Conservation (phyloP, 768 basidiomycete species). For the Macrolepiota fuliginosa region DNA sequence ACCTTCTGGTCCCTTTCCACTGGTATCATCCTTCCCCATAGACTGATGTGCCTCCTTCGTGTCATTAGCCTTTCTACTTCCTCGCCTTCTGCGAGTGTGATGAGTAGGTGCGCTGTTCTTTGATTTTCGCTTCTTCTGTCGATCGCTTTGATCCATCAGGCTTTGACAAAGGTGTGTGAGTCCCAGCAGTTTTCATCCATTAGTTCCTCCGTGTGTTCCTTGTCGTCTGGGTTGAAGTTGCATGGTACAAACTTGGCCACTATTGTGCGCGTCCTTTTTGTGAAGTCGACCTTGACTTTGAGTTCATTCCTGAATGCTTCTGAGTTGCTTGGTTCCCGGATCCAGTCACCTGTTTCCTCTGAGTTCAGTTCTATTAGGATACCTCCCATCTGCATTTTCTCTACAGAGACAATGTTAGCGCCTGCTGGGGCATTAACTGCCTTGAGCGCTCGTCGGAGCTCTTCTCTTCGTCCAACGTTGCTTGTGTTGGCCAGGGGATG, state of each 20-base stretch:
- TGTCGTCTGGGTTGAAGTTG: background rate
- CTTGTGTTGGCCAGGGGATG: background rate
- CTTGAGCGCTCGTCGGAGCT: background rate
- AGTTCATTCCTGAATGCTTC: background rate
- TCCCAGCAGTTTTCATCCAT: slow-evolving; percentile 2
- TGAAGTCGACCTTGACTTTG: background rate
- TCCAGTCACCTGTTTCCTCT: background rate
- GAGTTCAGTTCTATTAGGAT: background rate
- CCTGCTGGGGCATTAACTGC: background rate
- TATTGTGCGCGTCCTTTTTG: background rate
- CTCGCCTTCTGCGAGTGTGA: background rate
- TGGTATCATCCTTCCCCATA: background rate
- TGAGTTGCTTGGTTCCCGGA: background rate
- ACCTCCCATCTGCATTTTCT: background rate
- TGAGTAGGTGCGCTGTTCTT: background rate
- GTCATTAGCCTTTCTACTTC: background rate
- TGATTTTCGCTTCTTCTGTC: background rate
- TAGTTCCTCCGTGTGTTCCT: background rate
- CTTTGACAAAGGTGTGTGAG: background rate
- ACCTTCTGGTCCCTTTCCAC: background rate
- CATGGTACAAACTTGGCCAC: background rate
- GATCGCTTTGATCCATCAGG: background rate
- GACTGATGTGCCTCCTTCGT: background rate
- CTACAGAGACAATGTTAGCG: background rate
- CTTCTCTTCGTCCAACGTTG: background rate